phyloP scores from a whole-genome alignment of 345 rosid species.

The Citrus mangshanensis region DNA sequence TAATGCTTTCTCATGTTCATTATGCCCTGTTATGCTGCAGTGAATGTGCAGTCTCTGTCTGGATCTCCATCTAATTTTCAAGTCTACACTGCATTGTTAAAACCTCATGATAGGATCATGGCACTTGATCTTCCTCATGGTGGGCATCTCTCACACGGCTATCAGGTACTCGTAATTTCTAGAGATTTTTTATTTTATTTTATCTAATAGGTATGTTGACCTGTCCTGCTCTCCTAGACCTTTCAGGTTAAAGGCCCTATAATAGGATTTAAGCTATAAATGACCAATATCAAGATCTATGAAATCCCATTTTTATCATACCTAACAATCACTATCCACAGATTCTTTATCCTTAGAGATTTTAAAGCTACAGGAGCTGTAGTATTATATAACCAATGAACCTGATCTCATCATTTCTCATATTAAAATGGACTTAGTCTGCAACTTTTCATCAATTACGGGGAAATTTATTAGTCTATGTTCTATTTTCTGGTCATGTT shows the following conservation, averaged over 20 bases:
- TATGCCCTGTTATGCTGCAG: conserved; percentile 38
- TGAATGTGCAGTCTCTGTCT: conserved; percentile 93
- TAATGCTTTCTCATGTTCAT: conserved; percentile 12
- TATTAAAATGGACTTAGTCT: not conserved
- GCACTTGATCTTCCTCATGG: conserved; percentile 99
- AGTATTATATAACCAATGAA: not conserved
- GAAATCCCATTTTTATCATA: not conserved
- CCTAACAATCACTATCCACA: not conserved
- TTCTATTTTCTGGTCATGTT: not conserved
- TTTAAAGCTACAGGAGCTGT: not conserved
- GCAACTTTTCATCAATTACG: not conserved
- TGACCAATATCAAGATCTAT: not conserved
- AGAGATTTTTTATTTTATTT: not conserved
- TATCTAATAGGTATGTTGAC: not conserved
- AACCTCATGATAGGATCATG: conserved; percentile 98
- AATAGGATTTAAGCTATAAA: not conserved
- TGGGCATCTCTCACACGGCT: conserved; percentile 99
- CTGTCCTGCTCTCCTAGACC: not conserved
- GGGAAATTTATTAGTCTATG: not conserved
- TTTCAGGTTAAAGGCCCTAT: not conserved
- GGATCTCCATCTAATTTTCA: conserved; percentile 98
- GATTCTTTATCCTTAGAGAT: not conserved
- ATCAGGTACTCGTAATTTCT: conserved; percentile 61
- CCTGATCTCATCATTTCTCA: not conserved
- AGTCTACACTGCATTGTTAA: conserved; percentile 89